Evolutionary conservation across 1,139 yeast species (phyloP).

Genomic region (Pichia sp.): DNA sequence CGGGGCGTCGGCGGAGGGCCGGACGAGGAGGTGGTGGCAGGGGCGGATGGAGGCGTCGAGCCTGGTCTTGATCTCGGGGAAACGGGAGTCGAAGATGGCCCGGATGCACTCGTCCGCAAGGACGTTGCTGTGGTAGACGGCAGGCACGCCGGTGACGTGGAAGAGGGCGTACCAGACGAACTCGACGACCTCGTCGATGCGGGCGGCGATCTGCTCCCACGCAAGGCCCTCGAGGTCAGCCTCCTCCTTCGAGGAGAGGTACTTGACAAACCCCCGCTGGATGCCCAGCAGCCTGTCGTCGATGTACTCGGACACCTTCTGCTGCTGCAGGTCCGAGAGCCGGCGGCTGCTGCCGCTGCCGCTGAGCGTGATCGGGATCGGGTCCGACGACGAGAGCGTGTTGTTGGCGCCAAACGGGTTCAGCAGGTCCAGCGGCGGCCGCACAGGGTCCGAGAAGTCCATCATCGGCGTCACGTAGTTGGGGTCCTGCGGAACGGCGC

Average conservation of each 20-base stretch:
- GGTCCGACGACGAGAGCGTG: constrained; percentile 22
- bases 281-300: constrained; percentile 56
- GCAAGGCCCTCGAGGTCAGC: constrained; percentile 21
- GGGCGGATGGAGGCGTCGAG: neutral
- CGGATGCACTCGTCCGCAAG: constrained; percentile 30
- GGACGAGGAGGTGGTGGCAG: neutral
- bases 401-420: constrained; percentile 31
- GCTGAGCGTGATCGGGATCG: constrained; percentile 15
- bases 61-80: neutral
- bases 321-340: constrained; percentile 48
- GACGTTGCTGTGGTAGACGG: constrained; percentile 33
- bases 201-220: constrained; percentile 41
- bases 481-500: constrained; percentile 10
- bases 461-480: constrained; percentile 16
- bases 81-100: constrained; percentile 7
- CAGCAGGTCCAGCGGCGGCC: constrained; percentile 19
- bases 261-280: constrained; percentile 62
- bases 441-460: constrained; percentile 18
- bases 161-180: constrained; percentile 56
- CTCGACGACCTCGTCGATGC: constrained; percentile 45
- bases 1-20: neutral
- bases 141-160: constrained; percentile 29
- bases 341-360: constrained; percentile 17
- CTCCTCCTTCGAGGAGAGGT: constrained; percentile 38
- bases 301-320: constrained; percentile 53